Evolutionary conservation across 768 basidiomycete genomes (phyloP).

Genomic region (Gautieria morchelliformis): DNA sequence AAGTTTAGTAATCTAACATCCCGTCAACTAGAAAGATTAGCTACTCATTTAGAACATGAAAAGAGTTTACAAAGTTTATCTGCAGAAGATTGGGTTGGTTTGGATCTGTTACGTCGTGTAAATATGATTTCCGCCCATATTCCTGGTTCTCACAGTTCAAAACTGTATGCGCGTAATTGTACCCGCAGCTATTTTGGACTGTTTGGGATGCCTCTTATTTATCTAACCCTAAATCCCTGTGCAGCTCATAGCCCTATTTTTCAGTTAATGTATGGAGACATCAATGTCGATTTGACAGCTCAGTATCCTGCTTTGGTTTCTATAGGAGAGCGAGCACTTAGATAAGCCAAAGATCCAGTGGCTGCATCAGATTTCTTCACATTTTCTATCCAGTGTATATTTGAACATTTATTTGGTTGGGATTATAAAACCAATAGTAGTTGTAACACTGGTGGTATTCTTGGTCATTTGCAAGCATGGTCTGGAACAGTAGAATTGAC

Average conservation of each 20-base stretch:
- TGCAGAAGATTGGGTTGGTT: conserved; percentile 15
- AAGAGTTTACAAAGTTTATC: conserved; percentile 9
- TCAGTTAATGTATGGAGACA: conserved; percentile 29
- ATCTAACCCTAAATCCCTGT: conserved; percentile 36
- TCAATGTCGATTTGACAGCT: conserved; percentile 24
- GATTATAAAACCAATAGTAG: conserved; percentile 1
- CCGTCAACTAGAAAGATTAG: conserved; percentile 14
- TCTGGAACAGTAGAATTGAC: conserved; percentile 35
- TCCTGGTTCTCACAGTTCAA: conserved; percentile 21
- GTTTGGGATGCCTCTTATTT: conserved; percentile 32
- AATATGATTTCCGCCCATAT: conserved; percentile 13
- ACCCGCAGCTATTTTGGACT: conserved; percentile 24
- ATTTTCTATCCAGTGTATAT: conserved; percentile 28
- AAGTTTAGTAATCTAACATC: conserved; percentile 17
- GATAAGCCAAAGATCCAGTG: conserved; percentile 31
- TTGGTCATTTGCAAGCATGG: conserved; percentile 25
- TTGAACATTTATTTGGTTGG: conserved; percentile 20
- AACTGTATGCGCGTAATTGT: conserved; percentile 26
- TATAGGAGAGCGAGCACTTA: conserved; percentile 21
- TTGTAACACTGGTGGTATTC: conserved; percentile 21
- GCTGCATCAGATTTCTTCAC: conserved; percentile 35
- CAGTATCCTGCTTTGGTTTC: conserved; percentile 20
- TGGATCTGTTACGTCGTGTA: conserved; percentile 17
- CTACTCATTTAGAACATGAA: conserved; percentile 16
- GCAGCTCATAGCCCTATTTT: conserved; percentile 34